Percentiles rank a stretch among this genome's conserved stretches.
These are phyloP conservation scores for Pseudocercospora cruenta DNA, from an alignment of 2,329 filamentous ascomycete species.

Conservation along the genomic window DNA sequence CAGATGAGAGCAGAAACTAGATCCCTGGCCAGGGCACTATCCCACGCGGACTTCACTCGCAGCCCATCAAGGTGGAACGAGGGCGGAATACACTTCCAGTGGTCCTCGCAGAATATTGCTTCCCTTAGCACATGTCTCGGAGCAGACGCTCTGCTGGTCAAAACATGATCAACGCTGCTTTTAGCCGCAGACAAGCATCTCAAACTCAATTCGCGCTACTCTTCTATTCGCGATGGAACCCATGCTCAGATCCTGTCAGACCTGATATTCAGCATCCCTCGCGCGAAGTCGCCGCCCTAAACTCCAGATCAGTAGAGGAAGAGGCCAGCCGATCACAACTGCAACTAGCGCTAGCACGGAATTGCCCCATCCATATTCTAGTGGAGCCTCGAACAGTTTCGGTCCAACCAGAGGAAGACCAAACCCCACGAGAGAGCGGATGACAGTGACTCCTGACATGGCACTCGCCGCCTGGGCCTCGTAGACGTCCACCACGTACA, in stretches of 20 bases:
- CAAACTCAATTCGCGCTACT: not conserved
- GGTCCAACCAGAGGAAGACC: slow-evolving; percentile 61
- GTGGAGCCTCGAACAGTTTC: slow-evolving; percentile 57
- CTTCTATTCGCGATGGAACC: not conserved
- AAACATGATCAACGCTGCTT: not conserved
- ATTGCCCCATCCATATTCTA: slow-evolving; percentile 65
- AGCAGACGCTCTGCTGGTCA: not conserved
- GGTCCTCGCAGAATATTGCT: not conserved
- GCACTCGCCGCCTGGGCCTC: slow-evolving; percentile 63
- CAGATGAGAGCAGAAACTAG: not conserved
- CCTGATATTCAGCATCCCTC: slow-evolving; percentile 7
- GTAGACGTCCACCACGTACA: slow-evolving; percentile 68
- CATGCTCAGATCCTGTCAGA: not conserved
- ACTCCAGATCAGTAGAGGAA: slow-evolving; percentile 21
- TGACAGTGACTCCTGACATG: slow-evolving; percentile 65
- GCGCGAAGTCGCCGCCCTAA: slow-evolving; percentile 17
- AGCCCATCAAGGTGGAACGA: not conserved
- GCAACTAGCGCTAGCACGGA: slow-evolving; percentile 57
- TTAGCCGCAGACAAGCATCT: not conserved
- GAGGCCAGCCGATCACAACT: slow-evolving; percentile 33
- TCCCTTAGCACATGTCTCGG: not conserved
- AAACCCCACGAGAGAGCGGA: slow-evolving; percentile 59
- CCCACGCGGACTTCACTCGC: not conserved
- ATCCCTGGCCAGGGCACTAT: not conserved
- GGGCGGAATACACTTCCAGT: not conserved